A percentile compares a stretch with the other conserved stretches of the same genome.
Evolutionary conservation across 768 basidiomycete genomes (phyloP).

Genomic region (Russula sp.): DNA sequence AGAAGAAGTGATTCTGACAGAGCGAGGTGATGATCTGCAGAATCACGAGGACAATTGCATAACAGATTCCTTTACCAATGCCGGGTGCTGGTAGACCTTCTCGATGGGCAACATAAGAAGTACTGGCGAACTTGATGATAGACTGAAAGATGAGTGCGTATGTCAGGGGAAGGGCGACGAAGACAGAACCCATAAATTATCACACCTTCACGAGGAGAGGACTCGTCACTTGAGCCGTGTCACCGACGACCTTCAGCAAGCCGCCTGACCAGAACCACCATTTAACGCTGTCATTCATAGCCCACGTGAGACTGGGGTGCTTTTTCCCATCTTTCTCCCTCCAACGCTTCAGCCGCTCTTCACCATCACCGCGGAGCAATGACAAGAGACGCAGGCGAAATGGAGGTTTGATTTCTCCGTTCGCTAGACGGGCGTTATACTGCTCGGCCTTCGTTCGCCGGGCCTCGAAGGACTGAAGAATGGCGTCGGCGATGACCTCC

Average conservation of each 20-base stretch:
- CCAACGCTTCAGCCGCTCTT: constrained; percentile 57
- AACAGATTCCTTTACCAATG: constrained; percentile 62
- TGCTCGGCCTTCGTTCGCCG: constrained; percentile 50
- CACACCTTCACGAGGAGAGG: constrained; percentile 76
- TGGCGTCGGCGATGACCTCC: constrained; percentile 51
- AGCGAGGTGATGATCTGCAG: constrained; percentile 65
- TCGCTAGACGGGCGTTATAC: constrained; percentile 66
- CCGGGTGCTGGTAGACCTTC: constrained; percentile 32
- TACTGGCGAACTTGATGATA: constrained; percentile 62
- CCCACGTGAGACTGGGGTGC: constrained; percentile 55
- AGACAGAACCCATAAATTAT: background rate
- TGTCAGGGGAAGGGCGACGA: background rate
- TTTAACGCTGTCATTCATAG: constrained; percentile 71
- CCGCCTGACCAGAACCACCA: constrained; percentile 79
- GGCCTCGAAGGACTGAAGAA: constrained; percentile 58
- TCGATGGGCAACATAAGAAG: constrained; percentile 44
- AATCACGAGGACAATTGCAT: constrained; percentile 60
- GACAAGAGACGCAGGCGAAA: constrained; percentile 49
- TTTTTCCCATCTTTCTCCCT: constrained; percentile 55
- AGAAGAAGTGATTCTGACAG: constrained; percentile 79
- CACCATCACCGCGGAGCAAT: constrained; percentile 48
- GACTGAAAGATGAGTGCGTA: constrained; percentile 34
- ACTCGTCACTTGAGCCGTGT: constrained; percentile 66
- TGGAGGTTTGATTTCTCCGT: constrained; percentile 56
- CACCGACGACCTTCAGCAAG: constrained; percentile 51